These are phyloP conservation scores for Phalaenopsis aphrodite DNA, from an alignment of 106 monocot genomes.

Conservation along the genomic window DNA sequence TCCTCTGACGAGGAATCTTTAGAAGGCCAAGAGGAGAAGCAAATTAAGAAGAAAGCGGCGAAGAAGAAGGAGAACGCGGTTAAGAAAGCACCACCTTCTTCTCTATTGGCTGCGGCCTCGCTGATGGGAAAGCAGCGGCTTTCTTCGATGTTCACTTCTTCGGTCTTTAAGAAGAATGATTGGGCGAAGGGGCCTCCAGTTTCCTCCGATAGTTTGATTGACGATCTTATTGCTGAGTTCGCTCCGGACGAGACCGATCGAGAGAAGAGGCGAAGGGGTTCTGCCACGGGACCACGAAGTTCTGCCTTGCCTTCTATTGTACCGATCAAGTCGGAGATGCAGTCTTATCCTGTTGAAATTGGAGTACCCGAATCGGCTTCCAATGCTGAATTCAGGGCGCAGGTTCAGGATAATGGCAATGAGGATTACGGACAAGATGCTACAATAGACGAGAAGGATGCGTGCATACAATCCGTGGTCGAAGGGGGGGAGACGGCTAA, in stretches of 20 bases:
- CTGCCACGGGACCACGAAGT: background rate
- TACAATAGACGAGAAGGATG: constrained; percentile 14
- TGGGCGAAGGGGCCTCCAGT: constrained; percentile 29
- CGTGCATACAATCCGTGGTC: constrained; percentile 2
- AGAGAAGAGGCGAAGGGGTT: constrained; percentile 45
- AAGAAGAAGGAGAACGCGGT: constrained; percentile 26
- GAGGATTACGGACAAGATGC: constrained; percentile 7
- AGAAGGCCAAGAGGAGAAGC: constrained; percentile 20
- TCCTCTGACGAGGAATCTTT: constrained; percentile 39
- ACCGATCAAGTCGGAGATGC: constrained; percentile 19
- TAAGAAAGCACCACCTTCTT: constrained; percentile 33
- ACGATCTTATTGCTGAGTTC: constrained; percentile 79
- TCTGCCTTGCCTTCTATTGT: background rate
- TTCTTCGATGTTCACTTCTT: constrained; percentile 74
- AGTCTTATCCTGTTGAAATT: background rate
- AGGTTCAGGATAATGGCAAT: constrained; percentile 14
- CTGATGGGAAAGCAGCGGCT: constrained; percentile 65
- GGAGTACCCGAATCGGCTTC: constrained; percentile 3
- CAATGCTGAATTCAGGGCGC: constrained; percentile 1
- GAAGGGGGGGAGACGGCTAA: background rate
- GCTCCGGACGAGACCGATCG: constrained; percentile 71
- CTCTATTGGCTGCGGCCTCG: constrained; percentile 53
- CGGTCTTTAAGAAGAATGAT: constrained; percentile 56
- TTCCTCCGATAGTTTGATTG: constrained; percentile 65
- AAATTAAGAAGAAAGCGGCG: constrained; percentile 24